Percentiles rank a stretch among this genome's conserved stretches.
These are phyloP conservation scores for Boletus rex-veris DNA, from an alignment of 768 basidiomycete species.

Conservation along the genomic window DNA sequence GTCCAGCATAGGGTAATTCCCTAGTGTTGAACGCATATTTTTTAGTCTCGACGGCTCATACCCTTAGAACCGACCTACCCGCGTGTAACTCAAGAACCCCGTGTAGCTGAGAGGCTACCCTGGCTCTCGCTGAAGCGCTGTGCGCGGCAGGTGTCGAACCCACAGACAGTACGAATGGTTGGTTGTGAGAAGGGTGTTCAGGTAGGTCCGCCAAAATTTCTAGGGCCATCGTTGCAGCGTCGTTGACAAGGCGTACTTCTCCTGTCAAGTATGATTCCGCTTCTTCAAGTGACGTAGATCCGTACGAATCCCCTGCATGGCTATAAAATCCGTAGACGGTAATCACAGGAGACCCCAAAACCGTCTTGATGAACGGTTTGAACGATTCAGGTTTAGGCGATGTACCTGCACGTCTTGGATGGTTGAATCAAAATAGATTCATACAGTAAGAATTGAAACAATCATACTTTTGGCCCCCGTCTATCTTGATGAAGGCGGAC, in stretches of 20 bases:
- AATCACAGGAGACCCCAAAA: constrained; percentile 53
- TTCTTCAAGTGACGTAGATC: constrained; percentile 62
- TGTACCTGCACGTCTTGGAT: constrained; percentile 68
- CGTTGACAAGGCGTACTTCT: constrained; percentile 70
- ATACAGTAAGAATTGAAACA: neutral
- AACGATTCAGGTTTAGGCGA: constrained; percentile 52
- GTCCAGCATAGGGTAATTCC: constrained; percentile 82
- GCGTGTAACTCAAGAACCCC: constrained; percentile 76
- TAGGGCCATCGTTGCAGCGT: constrained; percentile 55
- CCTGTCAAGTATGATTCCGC: constrained; percentile 63
- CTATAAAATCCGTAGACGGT: constrained; percentile 81
- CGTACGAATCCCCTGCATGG: constrained; percentile 76
- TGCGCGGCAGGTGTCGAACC: constrained; percentile 90
- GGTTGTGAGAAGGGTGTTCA: constrained; percentile 31
- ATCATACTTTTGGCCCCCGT: constrained; percentile 71
- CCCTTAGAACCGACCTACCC: constrained; percentile 36
- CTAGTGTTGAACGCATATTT: constrained; percentile 29
- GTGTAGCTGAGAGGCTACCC: constrained; percentile 46
- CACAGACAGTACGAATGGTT: constrained; percentile 69
- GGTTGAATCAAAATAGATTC: constrained; percentile 11
- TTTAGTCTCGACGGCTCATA: neutral
- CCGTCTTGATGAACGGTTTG: constrained; percentile 46
- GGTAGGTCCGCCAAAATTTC: constrained; percentile 40
- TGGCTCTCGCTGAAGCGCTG: constrained; percentile 56
- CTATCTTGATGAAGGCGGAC: constrained; percentile 80